These are phyloP conservation scores for Kalanchoe fedtschenkoi DNA, from an alignment of 164 flowering plant species.

Conservation along the genomic window DNA sequence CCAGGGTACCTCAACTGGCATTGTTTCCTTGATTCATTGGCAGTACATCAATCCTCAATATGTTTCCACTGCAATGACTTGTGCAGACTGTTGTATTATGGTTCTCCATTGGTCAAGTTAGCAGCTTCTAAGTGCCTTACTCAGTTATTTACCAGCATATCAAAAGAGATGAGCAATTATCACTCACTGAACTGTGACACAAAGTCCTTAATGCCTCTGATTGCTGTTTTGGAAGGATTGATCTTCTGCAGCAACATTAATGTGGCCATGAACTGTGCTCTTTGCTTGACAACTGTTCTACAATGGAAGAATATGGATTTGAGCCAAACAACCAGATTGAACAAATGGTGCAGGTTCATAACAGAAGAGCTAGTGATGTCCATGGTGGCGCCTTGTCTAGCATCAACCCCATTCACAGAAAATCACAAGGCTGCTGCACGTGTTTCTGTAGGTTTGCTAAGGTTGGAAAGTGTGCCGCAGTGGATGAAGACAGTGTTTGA, in stretches of 20 bases:
- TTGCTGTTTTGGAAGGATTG: constrained; percentile 59
- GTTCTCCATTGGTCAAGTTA: constrained; percentile 60
- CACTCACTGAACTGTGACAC: constrained; percentile 29
- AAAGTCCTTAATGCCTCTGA: constrained; percentile 37
- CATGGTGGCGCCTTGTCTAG: constrained; percentile 53
- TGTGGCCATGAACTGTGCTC: constrained; percentile 64
- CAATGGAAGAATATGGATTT: constrained; percentile 25
- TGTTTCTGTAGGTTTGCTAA: constrained; percentile 53
- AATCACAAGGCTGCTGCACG: constrained; percentile 57
- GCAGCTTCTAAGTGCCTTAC: constrained; percentile 69
- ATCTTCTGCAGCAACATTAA: constrained; percentile 39
- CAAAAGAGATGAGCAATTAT: constrained; percentile 26
- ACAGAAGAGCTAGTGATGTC: constrained; percentile 72
- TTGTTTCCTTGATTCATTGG: constrained; percentile 27
- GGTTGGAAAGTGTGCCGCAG: constrained; percentile 29
- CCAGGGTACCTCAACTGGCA: constrained; percentile 49
- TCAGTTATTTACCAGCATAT: constrained; percentile 44
- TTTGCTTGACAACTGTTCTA: constrained; percentile 38
- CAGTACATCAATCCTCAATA: constrained; percentile 23
- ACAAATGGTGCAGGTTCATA: constrained; percentile 64
- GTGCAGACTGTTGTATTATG: constrained; percentile 74
- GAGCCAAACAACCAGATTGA: constrained; percentile 14
- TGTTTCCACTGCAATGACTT: constrained; percentile 52
- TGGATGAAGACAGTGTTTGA: constrained; percentile 71
- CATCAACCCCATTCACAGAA: constrained; percentile 39